Evolutionary conservation across 176 grass and related monocot genomes (phyloP).

Genomic region (Chrysopogon serrulatus): DNA sequence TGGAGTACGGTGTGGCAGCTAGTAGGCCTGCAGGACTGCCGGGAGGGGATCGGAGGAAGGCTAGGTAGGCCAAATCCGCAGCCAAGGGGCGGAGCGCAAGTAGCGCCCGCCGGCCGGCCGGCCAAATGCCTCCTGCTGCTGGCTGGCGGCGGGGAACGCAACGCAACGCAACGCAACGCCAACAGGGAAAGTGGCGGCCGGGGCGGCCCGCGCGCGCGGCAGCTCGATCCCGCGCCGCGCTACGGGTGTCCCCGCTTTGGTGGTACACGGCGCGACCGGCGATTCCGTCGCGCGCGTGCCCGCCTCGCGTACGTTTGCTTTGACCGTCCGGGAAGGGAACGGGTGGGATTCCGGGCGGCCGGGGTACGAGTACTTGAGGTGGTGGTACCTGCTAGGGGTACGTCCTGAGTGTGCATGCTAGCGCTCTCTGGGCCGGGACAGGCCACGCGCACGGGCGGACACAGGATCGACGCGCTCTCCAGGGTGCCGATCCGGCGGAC

Average conservation of each 20-base stretch:
- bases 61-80: slow-evolving; percentile 38
- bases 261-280: slow-evolving; percentile 14
- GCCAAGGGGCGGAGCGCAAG: background rate
- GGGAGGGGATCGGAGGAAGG: background rate
- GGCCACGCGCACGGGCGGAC: background rate
- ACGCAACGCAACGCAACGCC: background rate
- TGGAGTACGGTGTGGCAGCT: background rate
- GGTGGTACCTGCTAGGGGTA: no score
- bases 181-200: background rate
- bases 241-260: slow-evolving; percentile 53
- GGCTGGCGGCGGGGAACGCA: background rate
- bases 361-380: background rate
- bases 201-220: background rate
- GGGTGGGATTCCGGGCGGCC: background rate
- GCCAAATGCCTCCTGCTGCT: background rate
- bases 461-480: background rate
- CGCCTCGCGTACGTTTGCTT: background rate
- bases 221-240: slow-evolving; percentile 25
- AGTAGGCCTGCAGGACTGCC: background rate
- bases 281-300: slow-evolving; percentile 17
- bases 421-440: no score
- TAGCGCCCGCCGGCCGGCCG: background rate
- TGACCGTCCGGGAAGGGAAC: background rate
- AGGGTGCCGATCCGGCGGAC: slow-evolving; percentile 24
- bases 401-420: no score